Evolutionary conservation across 352 stramenopile genomes (phyloP), one percentile per base, ranked within the genome.

Genomic region (Phytophthora boehmeriae): DNA sequence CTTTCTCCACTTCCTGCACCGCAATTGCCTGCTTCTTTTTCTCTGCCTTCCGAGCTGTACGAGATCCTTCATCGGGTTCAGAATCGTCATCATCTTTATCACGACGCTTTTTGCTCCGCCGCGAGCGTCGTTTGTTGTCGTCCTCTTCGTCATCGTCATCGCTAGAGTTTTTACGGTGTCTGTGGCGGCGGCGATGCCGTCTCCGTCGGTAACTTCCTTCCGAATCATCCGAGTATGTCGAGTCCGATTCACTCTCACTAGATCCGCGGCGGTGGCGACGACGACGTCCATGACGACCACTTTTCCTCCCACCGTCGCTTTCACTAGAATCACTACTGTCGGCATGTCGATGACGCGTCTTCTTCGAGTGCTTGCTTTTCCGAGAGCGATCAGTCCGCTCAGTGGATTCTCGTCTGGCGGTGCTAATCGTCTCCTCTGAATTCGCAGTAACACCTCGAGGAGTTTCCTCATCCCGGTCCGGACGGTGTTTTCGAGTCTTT

Each of bases 61-160:
- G 71, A 44, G 56, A 45, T 0, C 51, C 62, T 30, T 71, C 73
- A 30, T 70, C 64, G n/a, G 53, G 59, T 4, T 84, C 74, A 9
- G 59, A 72, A 6, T 71, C 67, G 6, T 45, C 66, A 11, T 66
- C 61, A 9, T 53, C 61, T 30, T 80, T 73, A 27, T 85, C 75
- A 13, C 74, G 77, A 2, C 73, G 68, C 27, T 78, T 74, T 51
- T 80, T 83, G 32, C 74, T 54, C 45, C 68, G 50, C 30, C 66
- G 73, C 0, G 54, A 67, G 13, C 66, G 75, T 20, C 68, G 78
- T 50, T 86, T 81, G 58, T 77, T 63, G 53, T 86, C 74, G 53
- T 84, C 80, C 2, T 80, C 70, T 9, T 83, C 71, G 8, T 83
- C 71, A 5, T 86, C 71, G 1, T 86, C 81, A 13, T 89, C 78